Evolutionary conservation across 495 filamentous ascomycete genomes (phyloP), one percentile per base, ranked within the genome.

Genomic region (Lichina pygmaea): DNA sequence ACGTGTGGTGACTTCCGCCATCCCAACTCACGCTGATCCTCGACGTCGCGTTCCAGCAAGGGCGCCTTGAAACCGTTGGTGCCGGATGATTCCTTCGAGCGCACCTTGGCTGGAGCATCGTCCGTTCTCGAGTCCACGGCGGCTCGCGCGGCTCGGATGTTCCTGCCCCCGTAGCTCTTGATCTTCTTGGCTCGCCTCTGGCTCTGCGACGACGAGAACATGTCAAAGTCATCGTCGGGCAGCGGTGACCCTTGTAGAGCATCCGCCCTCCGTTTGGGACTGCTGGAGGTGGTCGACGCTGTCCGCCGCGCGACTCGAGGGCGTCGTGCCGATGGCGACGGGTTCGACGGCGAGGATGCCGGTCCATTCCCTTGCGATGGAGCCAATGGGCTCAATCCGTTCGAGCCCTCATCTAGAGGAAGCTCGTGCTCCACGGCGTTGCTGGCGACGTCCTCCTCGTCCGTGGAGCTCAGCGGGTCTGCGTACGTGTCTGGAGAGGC

Each of bases 391-490:
- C 24, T 24, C 24, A 24, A 24, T 24, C 24, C 24, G 24, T 24
- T 24, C 24, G 24, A 24, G 24, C 24, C 24, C 2, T 24, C 24
- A 4, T 24, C 24, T 1, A 24, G 24, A 24, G 24, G 24, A 24
- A 24, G 24, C 24, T 24, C 24, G 24, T 24, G 24, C 24, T 24
- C 24, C 24, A 4, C 24, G 24, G 24, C 24, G 4, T 24, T 24
- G 24, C 24, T 24, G 24, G 24, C 24, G 24, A 24, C 24, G 24
- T 39, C 36, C 36, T 39, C 36, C 36, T 39, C 36, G 11, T 39
- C 36, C 36, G 10, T 15, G 7, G 46, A 48, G 46, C 46, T 48
- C 32, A 12, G 42, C 6, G 41, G 46, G 33, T 43, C 41, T 32
- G 40, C 41, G 32, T 48, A 30, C n/a, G 33, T 44, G 10, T 33